These are phyloP conservation scores for Colletotrichum chlorophyti DNA, from an alignment of 2,329 filamentous ascomycete genomes.

Conservation along the genomic window DNA sequence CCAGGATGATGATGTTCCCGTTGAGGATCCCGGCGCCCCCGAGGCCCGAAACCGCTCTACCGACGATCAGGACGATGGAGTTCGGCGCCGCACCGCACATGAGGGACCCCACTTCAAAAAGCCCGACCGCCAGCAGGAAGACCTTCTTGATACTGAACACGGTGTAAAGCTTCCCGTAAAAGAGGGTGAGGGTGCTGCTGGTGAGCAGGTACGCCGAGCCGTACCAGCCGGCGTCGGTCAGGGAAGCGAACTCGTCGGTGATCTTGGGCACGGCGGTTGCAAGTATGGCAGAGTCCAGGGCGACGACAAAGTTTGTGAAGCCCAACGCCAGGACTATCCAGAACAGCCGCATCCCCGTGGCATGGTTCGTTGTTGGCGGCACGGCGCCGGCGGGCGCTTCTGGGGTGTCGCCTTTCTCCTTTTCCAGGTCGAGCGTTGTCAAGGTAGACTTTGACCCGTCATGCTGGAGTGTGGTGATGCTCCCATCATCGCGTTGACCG, in stretches of 20 bases:
- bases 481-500: too few relatives aligned
- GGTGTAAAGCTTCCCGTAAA: constrained; percentile 70
- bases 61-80: neutral
- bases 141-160: constrained; percentile 65
- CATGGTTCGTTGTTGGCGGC: too few relatives aligned
- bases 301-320: too few relatives aligned
- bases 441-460: too few relatives aligned
- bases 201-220: constrained; percentile 76
- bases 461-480: too few relatives aligned
- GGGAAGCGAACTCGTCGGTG: neutral
- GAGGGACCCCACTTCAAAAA: constrained; percentile 62
- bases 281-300: too few relatives aligned
- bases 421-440: too few relatives aligned
- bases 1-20: neutral
- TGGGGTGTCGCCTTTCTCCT: too few relatives aligned
- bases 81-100: constrained; percentile 45
- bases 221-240: constrained; percentile 61
- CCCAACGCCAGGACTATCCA: too few relatives aligned
- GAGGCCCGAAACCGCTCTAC: neutral
- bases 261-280: neutral
- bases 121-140: constrained; percentile 52
- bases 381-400: too few relatives aligned
- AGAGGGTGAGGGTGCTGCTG: constrained; percentile 69
- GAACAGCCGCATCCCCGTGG: too few relatives aligned
- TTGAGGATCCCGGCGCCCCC: neutral